Evolutionary conservation across 2,329 filamentous ascomycete species (phyloP).

Genomic region (Colletotrichum sidae): DNA sequence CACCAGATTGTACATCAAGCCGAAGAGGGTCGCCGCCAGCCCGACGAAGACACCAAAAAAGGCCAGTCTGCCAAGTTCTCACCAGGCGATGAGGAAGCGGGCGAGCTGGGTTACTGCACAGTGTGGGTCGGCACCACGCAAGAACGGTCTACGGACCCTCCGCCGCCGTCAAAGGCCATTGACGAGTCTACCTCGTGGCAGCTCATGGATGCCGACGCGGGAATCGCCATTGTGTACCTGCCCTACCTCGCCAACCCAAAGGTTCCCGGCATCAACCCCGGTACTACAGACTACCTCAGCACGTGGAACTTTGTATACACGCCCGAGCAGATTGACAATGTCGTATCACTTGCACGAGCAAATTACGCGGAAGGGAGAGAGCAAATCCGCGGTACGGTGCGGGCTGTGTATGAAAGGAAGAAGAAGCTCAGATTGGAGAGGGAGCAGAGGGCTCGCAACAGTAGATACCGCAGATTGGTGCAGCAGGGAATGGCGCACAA

Average conservation of each 20-base stretch:
- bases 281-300: constrained; percentile 84
- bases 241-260: constrained; percentile 85
- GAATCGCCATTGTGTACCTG: constrained; percentile 90
- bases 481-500: constrained; percentile 64
- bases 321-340: constrained; percentile 86
- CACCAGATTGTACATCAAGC: constrained; percentile 50
- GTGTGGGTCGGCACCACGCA: constrained; percentile 92
- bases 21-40: constrained; percentile 40
- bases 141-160: constrained; percentile 72
- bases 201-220: constrained; percentile 81
- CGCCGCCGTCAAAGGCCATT: constrained; percentile 63
- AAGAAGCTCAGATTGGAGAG: constrained; percentile 72
- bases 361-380: constrained; percentile 89
- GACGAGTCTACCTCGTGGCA: constrained; percentile 76
- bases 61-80: constrained; percentile 52
- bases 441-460: constrained; percentile 54
- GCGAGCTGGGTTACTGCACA: constrained; percentile 89
- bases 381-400: constrained; percentile 80
- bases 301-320: constrained; percentile 99
- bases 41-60: constrained; percentile 40
- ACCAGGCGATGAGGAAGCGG: constrained; percentile 56
- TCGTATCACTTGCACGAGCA: constrained; percentile 82
- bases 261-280: constrained; percentile 85
- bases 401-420: constrained; percentile 94
- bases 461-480: constrained; percentile 59